These are phyloP conservation scores for Chaetoscypha palmicola DNA, from an alignment of 2,329 filamentous ascomycete species.

Conservation along the genomic window DNA sequence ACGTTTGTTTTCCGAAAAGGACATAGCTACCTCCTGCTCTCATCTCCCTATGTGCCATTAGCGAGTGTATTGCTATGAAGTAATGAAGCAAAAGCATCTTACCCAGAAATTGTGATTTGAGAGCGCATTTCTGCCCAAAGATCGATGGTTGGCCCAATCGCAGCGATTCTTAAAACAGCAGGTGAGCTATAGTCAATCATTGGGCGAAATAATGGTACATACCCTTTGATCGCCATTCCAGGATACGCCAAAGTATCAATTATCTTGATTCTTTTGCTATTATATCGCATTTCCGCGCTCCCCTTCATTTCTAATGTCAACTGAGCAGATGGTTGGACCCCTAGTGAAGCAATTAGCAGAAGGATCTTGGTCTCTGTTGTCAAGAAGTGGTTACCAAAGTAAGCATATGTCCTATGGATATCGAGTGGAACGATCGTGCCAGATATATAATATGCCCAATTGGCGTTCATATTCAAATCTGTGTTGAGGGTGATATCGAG, in stretches of 20 bases:
- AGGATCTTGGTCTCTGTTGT: not conserved
- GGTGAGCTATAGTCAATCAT: not conserved
- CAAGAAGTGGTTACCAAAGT: not conserved
- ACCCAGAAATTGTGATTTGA: conserved; percentile 8
- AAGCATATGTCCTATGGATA: conserved; percentile 1
- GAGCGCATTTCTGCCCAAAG: conserved; percentile 7
- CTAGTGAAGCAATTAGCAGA: not conserved
- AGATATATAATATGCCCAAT: conserved; percentile 2
- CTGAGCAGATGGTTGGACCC: conserved; percentile 1
- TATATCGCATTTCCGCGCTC: conserved; percentile 4
- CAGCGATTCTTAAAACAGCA: conserved; percentile 6
- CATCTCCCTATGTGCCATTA: no score
- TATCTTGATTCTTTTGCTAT: conserved; percentile 4
- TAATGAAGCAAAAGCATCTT: not conserved
- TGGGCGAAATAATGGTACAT: not conserved
- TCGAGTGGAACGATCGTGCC: conserved; percentile 2
- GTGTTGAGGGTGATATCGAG: conserved; percentile 1
- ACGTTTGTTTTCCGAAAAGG: not conserved
- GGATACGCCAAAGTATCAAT: conserved; percentile 6
- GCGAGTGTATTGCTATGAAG: no score
- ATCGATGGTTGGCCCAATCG: conserved; percentile 13
- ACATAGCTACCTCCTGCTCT: not conserved
- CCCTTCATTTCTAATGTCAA: conserved; percentile 1
- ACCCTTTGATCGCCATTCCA: conserved; percentile 14
- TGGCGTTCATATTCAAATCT: not conserved